Evolutionary conservation across 2,329 filamentous ascomycete genomes (phyloP).

Genomic region (Diaporthe batatas): DNA sequence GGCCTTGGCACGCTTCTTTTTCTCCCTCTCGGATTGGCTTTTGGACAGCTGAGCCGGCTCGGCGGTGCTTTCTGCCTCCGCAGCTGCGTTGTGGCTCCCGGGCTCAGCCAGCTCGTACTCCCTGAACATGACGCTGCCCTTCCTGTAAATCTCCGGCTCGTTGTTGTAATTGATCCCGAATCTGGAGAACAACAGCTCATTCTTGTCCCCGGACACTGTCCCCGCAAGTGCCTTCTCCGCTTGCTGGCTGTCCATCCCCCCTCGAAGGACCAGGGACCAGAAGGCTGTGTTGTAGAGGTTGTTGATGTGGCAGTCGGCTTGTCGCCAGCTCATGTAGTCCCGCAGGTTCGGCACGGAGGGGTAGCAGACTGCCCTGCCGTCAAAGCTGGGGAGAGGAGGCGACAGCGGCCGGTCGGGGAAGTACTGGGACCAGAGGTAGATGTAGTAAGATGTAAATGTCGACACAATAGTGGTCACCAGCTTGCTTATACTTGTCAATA

Average conservation of each 20-base stretch:
- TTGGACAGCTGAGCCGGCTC: conserved; percentile 75
- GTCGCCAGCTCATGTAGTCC: conserved; percentile 97
- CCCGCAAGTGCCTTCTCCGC: conserved; percentile 88
- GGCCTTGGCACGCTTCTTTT: conserved; percentile 84
- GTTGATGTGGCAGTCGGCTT: conserved; percentile 98
- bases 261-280: conserved; percentile 87
- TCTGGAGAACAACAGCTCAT: conserved; percentile 90
- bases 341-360: conserved; percentile 84
- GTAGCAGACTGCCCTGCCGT: conserved; percentile 92
- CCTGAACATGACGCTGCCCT: conserved; percentile 90
- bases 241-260: conserved; percentile 79
- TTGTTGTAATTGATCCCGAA: conserved; percentile 99
- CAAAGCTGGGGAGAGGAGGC: conserved; percentile 87
- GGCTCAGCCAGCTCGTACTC: conserved; percentile 82
- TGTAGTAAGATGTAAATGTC: conserved; percentile 92
- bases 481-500: conserved; percentile 70
- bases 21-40: conserved; percentile 86
- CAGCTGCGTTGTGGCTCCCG: conserved; percentile 58
- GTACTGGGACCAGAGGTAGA: conserved; percentile 81
- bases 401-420: conserved; percentile 81
- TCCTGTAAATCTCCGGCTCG: conserved; percentile 91
- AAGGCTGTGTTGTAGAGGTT: conserved; percentile 99
- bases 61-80: conserved; percentile 62
- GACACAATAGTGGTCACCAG: conserved; percentile 91
- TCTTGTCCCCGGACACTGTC: conserved; percentile 88